Evolutionary conservation across 805 yeast species (phyloP).

Genomic region (Lipomyces yamadae): DNA sequence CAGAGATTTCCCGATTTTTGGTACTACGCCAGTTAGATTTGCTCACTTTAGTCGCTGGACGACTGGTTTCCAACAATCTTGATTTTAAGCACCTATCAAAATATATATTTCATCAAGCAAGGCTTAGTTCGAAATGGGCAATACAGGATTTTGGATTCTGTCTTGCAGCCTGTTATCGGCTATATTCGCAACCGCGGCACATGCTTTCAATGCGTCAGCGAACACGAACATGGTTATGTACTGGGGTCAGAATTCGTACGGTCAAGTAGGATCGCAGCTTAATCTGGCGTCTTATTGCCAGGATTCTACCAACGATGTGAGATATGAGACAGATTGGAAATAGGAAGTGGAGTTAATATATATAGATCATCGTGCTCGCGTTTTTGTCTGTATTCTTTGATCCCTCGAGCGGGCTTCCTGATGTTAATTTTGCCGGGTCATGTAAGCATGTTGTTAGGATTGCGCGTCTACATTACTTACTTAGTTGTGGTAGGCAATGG

Average conservation of each 20-base stretch:
- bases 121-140: background rate
- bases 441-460: slow-evolving; percentile 42
- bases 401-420: slow-evolving; percentile 40
- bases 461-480: background rate
- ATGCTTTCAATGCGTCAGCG: slow-evolving; percentile 42
- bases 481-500: slow-evolving; percentile 32
- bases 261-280: slow-evolving; percentile 49
- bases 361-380: slow-evolving; percentile 53
- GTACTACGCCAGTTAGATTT: background rate
- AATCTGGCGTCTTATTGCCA: slow-evolving; percentile 63
- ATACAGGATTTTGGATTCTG: background rate
- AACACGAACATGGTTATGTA: slow-evolving; percentile 72
- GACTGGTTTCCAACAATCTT: background rate
- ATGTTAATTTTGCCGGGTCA: slow-evolving; percentile 63
- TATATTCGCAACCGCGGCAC: background rate
- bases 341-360: background rate
- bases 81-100: background rate
- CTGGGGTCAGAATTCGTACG: slow-evolving; percentile 90
- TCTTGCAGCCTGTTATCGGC: background rate
- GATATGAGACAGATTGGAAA: slow-evolving; percentile 51
- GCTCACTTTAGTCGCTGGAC: background rate
- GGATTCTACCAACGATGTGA: slow-evolving; percentile 66
- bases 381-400: slow-evolving; percentile 63
- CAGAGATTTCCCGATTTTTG: background rate
- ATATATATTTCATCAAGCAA: background rate